phyloP scores from a whole-genome alignment of 768 basidiomycete species.

The Amanita muscaria region DNA sequence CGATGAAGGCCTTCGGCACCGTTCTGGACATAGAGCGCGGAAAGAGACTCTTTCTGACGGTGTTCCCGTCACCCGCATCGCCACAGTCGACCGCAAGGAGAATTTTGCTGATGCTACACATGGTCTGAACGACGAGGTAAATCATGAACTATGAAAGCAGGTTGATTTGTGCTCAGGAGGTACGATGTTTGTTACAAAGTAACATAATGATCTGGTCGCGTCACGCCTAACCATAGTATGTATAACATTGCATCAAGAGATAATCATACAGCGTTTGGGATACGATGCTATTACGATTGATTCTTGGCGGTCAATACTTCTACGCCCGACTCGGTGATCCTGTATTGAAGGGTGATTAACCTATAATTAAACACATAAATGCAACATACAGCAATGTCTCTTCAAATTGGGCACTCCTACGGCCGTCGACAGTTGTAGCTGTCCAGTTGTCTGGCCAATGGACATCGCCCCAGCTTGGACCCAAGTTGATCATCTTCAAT shows the following conservation, averaged over 20 bases:
- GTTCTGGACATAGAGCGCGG: conserved; percentile 40
- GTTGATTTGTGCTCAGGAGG: no score
- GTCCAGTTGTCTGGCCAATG: conserved; percentile 98
- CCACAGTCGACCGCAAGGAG: conserved; percentile 46
- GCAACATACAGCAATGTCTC: conserved; percentile 86
- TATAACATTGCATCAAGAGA: no score
- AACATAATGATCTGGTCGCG: background rate
- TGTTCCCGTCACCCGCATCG: conserved; percentile 56
- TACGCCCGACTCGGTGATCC: conserved; percentile 85
- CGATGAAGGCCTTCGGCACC: conserved; percentile 35
- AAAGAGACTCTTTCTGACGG: conserved; percentile 57
- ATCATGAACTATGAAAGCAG: background rate
- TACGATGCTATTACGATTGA: no score
- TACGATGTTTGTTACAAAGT: no score
- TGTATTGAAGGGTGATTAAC: conserved; percentile 22
- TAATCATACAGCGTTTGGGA: no score
- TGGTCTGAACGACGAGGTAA: conserved; percentile 58
- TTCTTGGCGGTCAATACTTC: conserved; percentile 72
- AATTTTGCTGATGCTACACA: conserved; percentile 57
- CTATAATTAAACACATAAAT: background rate
- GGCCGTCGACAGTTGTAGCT: conserved; percentile 86
- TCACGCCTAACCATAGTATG: no score
- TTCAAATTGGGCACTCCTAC: conserved; percentile 92
- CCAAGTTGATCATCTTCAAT: conserved; percentile 84
- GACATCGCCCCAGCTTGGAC: conserved; percentile 62